A percentile compares a stretch with the other conserved stretches of the same genome.
Conservation (phyloP, 1,284 basidiomycete genomes). For the Melampsora larici-populina region DNA sequence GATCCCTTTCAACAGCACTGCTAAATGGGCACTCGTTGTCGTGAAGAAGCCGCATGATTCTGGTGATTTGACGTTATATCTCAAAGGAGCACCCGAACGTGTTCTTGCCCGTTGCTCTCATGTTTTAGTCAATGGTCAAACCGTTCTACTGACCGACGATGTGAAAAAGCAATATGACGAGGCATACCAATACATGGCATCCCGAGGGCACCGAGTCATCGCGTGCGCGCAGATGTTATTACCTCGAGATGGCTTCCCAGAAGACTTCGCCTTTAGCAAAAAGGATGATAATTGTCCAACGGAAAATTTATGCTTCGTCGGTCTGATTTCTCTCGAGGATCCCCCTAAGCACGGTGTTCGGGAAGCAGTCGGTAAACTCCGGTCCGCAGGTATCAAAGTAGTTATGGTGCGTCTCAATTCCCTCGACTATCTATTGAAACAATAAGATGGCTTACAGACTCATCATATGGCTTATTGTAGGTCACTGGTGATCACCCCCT, state of each 20-base stretch:
- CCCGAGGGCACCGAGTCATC: conserved; percentile 67
- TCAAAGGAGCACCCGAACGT: conserved; percentile 66
- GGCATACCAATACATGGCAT: conserved; percentile 70
- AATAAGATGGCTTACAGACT: not conserved
- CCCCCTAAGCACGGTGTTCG: conserved; percentile 68
- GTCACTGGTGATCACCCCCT: conserved; percentile 62
- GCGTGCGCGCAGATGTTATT: conserved; percentile 65
- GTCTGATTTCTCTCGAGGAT: conserved; percentile 66
- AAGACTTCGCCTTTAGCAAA: conserved; percentile 60
- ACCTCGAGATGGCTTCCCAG: conserved; percentile 58
- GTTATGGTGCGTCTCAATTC: conserved; percentile 65
- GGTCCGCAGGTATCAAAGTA: conserved; percentile 67
- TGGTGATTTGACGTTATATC: conserved; percentile 30
- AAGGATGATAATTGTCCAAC: conserved; percentile 61
- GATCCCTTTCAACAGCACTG: conserved; percentile 68
- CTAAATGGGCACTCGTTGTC: conserved; percentile 68
- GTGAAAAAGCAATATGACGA: conserved; percentile 61
- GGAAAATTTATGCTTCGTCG: conserved; percentile 63
- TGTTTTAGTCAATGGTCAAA: conserved; percentile 61
- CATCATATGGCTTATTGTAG: not conserved
- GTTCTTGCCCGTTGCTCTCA: conserved; percentile 65
- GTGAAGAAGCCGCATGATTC: conserved; percentile 54
- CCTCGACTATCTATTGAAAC: not conserved
- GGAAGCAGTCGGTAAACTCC: conserved; percentile 66
- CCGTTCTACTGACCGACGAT: conserved; percentile 61